Evolutionary conservation across 2,329 filamentous ascomycete species (phyloP).

Genomic region (Chrysosporium keratinophilum): DNA sequence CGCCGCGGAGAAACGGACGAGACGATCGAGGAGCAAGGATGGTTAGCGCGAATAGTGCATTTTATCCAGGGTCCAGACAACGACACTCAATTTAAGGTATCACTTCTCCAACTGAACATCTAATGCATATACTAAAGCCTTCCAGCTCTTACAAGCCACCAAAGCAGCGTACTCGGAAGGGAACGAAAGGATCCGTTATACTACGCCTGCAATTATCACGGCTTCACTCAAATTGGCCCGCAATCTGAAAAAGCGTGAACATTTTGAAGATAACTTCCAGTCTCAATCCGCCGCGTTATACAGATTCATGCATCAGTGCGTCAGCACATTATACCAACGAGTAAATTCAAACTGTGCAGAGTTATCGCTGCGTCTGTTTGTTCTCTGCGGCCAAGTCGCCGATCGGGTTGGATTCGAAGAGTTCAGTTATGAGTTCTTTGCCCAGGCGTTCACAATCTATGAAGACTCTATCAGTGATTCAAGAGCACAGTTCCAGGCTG

Average conservation of each 20-base stretch:
- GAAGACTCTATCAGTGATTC: conserved; percentile 94
- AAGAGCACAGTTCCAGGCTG: conserved; percentile 93
- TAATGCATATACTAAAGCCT: conserved; percentile 16
- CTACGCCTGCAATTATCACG: conserved; percentile 84
- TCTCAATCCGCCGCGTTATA: conserved; percentile 70
- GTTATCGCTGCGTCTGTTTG: conserved; percentile 77
- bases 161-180: conserved; percentile 82
- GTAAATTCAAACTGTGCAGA: conserved; percentile 76
- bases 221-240: conserved; percentile 81
- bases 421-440: conserved; percentile 95
- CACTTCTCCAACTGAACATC: neutral
- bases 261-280: conserved; percentile 67
- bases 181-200: conserved; percentile 91
- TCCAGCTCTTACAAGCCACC: conserved; percentile 67
- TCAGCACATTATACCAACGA: conserved; percentile 78
- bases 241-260: conserved; percentile 79
- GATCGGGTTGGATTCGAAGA: conserved; percentile 89
- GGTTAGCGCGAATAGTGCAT: conserved; percentile 87
- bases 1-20: conserved; percentile 85
- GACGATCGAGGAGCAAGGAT: conserved; percentile 95
- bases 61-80: conserved; percentile 74
- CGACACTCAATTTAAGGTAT: conserved; percentile 76
- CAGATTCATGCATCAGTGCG: conserved; percentile 85
- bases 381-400: conserved; percentile 83
- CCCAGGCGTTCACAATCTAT: conserved; percentile 95